Conservation (phyloP, 371 early-diverging fungal genomes). For the Mortierella sp. region DNA sequence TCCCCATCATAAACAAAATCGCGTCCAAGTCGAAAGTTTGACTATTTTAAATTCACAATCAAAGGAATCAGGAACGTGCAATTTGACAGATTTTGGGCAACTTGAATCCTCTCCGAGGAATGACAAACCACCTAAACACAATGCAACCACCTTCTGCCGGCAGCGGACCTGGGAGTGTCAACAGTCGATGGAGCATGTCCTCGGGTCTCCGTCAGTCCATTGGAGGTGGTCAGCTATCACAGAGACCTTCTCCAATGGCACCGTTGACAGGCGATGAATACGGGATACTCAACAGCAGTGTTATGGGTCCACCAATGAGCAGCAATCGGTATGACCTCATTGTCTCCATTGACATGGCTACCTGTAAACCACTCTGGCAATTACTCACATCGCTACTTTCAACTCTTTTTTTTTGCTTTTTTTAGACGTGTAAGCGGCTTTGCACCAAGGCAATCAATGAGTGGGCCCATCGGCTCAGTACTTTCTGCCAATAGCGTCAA, state of each 20-base stretch:
- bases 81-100: not conserved
- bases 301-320: constrained; percentile 44
- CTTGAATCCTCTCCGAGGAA: not conserved
- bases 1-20: not conserved
- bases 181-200: constrained; percentile 46
- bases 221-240: constrained; percentile 26
- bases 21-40: too few relatives aligned
- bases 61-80: not conserved
- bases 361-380: not conserved
- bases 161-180: constrained; percentile 24
- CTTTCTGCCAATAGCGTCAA: constrained; percentile 21
- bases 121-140: constrained; percentile 2
- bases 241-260: constrained; percentile 47
- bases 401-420: not conserved
- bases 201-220: constrained; percentile 38
- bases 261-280: constrained; percentile 36
- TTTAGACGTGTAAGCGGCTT: constrained; percentile 33
- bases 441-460: constrained; percentile 33
- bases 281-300: constrained; percentile 24
- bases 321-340: constrained; percentile 19
- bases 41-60: not conserved
- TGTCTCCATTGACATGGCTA: too few relatives aligned
- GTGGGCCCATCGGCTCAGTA: constrained; percentile 15
- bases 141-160: constrained; percentile 31
- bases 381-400: not conserved